Base-by-base conservation (phyloP, 257 asterid genomes). In the Scutellaria barbata region DNA sequence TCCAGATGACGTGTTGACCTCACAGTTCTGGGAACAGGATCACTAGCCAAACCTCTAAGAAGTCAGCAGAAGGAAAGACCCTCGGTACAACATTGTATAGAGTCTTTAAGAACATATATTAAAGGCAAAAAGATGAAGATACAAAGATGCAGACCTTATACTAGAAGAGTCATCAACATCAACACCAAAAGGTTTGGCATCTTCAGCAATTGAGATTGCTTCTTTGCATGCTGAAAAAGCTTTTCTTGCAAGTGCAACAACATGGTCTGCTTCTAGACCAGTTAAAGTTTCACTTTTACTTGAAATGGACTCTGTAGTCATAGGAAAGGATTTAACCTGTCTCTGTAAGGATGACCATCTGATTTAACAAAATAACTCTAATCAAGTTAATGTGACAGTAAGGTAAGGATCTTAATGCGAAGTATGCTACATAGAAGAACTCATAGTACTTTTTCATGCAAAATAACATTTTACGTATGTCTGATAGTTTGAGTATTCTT, bases 161-260 rank as follows among this genome's bases (percentile, higher is more conserved):
- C 57, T 42, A 17, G 78, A 76, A 14, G 78, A 76, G 40, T 69
- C 79, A 14, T 81, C 85, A 69, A 67, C 63, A 76, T 47, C 57
- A 55, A 80, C 72, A 39, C 40, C 86, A 52, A 71, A 78, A 70
- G 79, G 70, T 63, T 82, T 74, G 60, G 92, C 77, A 51, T 82
- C 80, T 58, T 84, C 77, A 10, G 85, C 82, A 76, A 90, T 77
- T 48, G 77, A 75, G 30, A 86, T 89, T 53, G 95, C 96, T 78
- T 86, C 84, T 80, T 68, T 73, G 80, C 92, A 83, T 35, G 96
- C 97, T 47, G 86, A 83, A 50, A 90, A 78, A 69, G 98, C 98
- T 74, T 87, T 84, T 75, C 74, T 76, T 47, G 96, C 98, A 45
- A 90, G 90, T 64, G 87, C 85, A 78, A 89, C 85, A 37, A 59